Evolutionary conservation across 1,284 basidiomycete species (phyloP).

Genomic region (Cronartium ribicola): DNA sequence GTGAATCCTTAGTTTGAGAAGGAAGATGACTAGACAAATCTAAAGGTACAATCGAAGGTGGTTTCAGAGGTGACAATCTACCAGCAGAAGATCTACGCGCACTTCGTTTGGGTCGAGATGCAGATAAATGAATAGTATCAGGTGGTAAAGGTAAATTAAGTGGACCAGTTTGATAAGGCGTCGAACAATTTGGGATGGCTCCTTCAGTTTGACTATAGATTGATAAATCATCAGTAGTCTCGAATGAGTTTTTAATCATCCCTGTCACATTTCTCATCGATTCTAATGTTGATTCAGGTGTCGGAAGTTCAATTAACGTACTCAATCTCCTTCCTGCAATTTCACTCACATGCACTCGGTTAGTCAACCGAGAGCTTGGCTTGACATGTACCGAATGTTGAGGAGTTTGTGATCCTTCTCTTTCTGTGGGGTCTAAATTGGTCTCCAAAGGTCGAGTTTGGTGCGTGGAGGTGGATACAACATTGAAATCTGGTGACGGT

Average conservation of each 20-base stretch:
- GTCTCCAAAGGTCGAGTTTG: neutral
- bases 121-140: conserved; percentile 34
- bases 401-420: neutral
- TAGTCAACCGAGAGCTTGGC: conserved; percentile 6
- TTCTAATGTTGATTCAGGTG: conserved; percentile 27
- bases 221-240: conserved; percentile 6
- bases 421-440: conserved; percentile 16
- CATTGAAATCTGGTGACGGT: neutral
- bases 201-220: conserved; percentile 23
- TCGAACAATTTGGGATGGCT: conserved; percentile 25
- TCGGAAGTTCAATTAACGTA: conserved; percentile 32
- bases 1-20: no score
- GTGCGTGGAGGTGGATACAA: neutral
- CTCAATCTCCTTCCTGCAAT: conserved; percentile 15
- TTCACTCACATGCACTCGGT: conserved; percentile 38
- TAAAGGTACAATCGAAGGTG: conserved; percentile 1
- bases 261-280: neutral
- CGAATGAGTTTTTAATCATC: neutral
- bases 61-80: neutral
- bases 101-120: conserved; percentile 28
- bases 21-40: neutral
- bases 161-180: conserved; percentile 29
- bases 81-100: conserved; percentile 16
- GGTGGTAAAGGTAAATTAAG: conserved; percentile 34
- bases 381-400: neutral